Evolutionary conservation across 306 rosid species (phyloP).

Genomic region (Ammopiptanthus mongolicus): DNA sequence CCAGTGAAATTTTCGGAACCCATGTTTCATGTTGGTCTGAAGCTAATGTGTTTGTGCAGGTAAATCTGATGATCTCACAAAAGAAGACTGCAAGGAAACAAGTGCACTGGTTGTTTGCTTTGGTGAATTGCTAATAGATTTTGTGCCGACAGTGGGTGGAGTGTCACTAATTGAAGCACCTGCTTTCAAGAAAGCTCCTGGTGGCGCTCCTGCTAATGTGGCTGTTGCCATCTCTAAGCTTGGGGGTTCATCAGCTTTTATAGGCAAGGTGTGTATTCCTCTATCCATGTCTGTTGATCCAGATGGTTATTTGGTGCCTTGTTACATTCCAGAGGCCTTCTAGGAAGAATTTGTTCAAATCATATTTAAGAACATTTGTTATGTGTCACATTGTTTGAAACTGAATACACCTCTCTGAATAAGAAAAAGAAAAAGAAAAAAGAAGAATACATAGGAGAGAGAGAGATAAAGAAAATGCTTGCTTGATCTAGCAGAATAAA

Average conservation of each 20-base stretch:
- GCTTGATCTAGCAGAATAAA: background rate
- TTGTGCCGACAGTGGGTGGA: conserved; percentile 82
- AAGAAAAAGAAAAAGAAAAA: no score
- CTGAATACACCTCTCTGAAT: background rate
- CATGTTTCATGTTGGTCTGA: conserved; percentile 12
- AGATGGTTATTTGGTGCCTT: background rate
- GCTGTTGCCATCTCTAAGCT: conserved; percentile 84
- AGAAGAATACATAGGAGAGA: no score
- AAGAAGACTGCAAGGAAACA: conserved; percentile 20
- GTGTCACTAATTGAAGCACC: conserved; percentile 92
- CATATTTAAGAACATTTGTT: background rate
- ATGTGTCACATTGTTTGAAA: background rate
- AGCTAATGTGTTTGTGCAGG: conserved; percentile 23
- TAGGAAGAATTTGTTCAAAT: background rate
- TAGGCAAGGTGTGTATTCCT: conserved; percentile 77
- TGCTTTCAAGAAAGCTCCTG: conserved; percentile 92
- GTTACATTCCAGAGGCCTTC: background rate
- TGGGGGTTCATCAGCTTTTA: conserved; percentile 87
- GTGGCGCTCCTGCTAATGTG: conserved; percentile 99
- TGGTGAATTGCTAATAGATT: conserved; percentile 78
- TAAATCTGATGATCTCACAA: conserved; percentile 21
- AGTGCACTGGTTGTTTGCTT: conserved; percentile 65
- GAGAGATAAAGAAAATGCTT: background rate
- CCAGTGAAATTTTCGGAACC: background rate
- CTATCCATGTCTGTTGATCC: conserved; percentile 14